Base-by-base conservation (phyloP, 1,284 basidiomycete genomes). In the Pseudozyma pruni region DNA sequence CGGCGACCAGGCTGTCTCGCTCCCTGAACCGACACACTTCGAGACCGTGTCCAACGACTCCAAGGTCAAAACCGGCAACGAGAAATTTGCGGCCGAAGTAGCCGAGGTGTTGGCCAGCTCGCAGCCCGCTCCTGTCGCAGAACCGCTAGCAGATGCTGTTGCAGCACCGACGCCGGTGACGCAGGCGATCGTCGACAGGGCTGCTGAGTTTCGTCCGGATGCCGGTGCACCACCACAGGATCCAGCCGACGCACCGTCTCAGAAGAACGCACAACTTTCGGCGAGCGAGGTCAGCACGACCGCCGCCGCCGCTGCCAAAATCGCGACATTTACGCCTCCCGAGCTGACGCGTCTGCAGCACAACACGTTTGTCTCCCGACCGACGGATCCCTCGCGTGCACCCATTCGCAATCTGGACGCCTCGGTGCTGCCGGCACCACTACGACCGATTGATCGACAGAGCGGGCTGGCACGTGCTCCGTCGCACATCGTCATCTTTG, bases 401-500 rank as follows among this genome's bases (percentile, higher is more conserved):
- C 35, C 51, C 19, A 37, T 58, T 17, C 46, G 55, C n/a, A 22
- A 32, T 20, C 27, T 59, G n/a, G 55, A 58, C n/a, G 13, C 39
- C 7, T 55, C 55, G 6, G 33, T 46, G 14, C 23, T 66, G 23
- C 62, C 62, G 4, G 34, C 56, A 1, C 67, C 67, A 13, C 41
- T 70, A 31, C 46, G 51, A 25, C 60, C 60, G 0, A 19, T 70
- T 22, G 55, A 57, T 22, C 43, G 47, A 9, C 27, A 49, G 8
- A 33, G 16, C 13, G 44, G 44, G n/a, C 25, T 63, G 6, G 31
- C 31, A 8, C 35, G 40, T 7, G 20, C 25, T 1, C 68, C 68
- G 0, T 55, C 50, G 45, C 61, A 72, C 20, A 43, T 72, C 0
- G 27, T 81, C 25, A 55, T 81, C 37, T 74, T 74, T 41, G 80